Evolutionary conservation across 306 rosid genomes (phyloP), one percentile per base, ranked within the genome.

Genomic region (Sicyos edulis): DNA sequence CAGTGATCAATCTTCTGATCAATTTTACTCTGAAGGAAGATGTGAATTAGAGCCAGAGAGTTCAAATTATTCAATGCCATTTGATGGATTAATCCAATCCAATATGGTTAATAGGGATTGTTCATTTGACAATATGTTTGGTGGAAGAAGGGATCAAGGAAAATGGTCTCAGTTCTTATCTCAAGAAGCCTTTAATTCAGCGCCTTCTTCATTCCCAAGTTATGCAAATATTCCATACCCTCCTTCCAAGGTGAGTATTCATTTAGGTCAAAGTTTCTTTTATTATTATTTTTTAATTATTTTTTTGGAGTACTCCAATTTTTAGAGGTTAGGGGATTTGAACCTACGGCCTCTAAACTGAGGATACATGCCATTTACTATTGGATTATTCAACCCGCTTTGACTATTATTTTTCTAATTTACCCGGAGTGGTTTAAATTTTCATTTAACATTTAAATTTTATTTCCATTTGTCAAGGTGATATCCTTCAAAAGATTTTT

Each of bases 181-280:
- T 8, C 75, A 84, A 47, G 88, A 85, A 1, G 75, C 85, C n/a
- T 83, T 79, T 40, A 78, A 70, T 74, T 72, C 75, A 79, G 11
- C 76, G 74, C 73, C 85, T 49, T 73, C 85, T 49, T 73, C 87
- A 19, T 84, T 74, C 86, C 67, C 84, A 42, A 79, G 80, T 69
- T 80, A 83, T 70, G 91, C 85, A 71, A 68, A 76, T 72, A 76
- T 82, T 11, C 13, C 96, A 42, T 88, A 82, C 83, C 90, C 91
- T 80, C 93, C 96, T 37, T 88, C 93, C 70, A 88, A 84, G 96
- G 96, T 92, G 75, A 70, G 55, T 14, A 62, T 62, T 71, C 2
- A 19, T 58, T 52, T 50, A 47, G 15, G 3, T 69, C 58, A 56
- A 11, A 12, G n/a, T 63, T 74, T 10, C 4, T 17, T 37, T 15